Evolutionary conservation across 345 rosid genomes (phyloP), one percentile per base, ranked within the genome.

Genomic region (Melaleuca alternifolia): DNA sequence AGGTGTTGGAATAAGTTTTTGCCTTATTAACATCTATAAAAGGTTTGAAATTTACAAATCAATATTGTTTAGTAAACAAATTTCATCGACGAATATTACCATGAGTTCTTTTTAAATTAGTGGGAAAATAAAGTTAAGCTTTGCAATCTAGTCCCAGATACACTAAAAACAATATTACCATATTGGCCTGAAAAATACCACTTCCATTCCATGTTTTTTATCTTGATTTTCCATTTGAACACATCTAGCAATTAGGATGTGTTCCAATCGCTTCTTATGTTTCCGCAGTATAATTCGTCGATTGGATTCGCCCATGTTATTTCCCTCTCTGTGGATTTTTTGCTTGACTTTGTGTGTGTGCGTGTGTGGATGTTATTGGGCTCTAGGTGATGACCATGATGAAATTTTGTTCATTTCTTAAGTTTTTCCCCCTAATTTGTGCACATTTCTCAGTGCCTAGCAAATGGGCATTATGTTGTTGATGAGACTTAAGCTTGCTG

Each of bases 201-300:
- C 71, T 59, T n/a, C n/a, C 11, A 12, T 30, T n/a, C 37, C 71
- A 41, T 41, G 3, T 41, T 41, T 41, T 41, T 11, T 28, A 59
- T 59, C 37, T 59, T n/a, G 15, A 59, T n/a, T 59, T 59, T 57
- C 7, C 3, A 0, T 57, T 57, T 26, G 24, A 56, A 23, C 62
- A 59, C 13, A n/a, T 59, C 37, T 28, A 59, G 71, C 12, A n/a
- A 12, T 12, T 1, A 6, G 9, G 33, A n/a, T n/a, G 26, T 57
- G 30, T 26, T 57, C n/a, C 0, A 1, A 8, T 33, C 44, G 23
- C 23, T 65, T 8, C 23, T 65, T 65, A 65, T 65, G 77, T 33
- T 33, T 20, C 6, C 0, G 0, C 3, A 0, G 1, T 30, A 8
- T 16, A 65, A 15, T 28, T 28, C 21, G 28, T 1, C 28, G 10